A percentile compares a stretch with the other conserved stretches of the same genome.
phyloP scores from a whole-genome alignment of 2,329 filamentous ascomycete genomes.

The Beauveria caledonica region DNA sequence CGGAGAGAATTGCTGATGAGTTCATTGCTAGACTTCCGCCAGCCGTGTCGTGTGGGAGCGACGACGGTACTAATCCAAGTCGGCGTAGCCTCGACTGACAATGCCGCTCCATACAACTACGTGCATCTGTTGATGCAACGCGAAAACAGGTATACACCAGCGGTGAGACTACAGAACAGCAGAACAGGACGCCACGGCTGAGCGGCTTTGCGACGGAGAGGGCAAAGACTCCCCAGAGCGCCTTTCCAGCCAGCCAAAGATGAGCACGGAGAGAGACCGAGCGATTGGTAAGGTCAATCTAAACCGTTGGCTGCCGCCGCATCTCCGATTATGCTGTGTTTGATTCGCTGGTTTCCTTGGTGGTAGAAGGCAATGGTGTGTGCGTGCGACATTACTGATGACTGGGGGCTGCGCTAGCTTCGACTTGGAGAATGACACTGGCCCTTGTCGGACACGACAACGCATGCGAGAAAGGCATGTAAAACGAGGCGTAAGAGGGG shows the following conservation, averaged over 20 bases:
- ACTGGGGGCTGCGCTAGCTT: not conserved
- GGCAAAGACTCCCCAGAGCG: not conserved
- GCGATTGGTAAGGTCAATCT: conserved; percentile 10
- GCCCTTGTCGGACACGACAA: no score
- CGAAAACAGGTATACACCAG: not conserved
- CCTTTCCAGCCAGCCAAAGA: not conserved
- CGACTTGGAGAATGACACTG: not conserved
- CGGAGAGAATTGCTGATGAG: not conserved
- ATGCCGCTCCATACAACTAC: not conserved
- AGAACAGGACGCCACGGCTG: conserved; percentile 1
- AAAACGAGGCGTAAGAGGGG: no score
- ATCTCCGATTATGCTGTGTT: conserved; percentile 5
- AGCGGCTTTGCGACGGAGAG: conserved; percentile 6
- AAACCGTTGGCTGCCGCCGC: conserved; percentile 1
- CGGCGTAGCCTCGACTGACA: conserved; percentile 6
- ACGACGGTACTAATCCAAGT: not conserved
- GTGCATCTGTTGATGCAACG: not conserved
- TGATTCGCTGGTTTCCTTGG: not conserved
- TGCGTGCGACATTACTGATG: not conserved
- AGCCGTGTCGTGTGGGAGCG: not conserved
- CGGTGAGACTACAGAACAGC: not conserved
- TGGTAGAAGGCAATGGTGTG: not conserved
- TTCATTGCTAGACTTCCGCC: not conserved
- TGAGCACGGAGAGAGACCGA: conserved; percentile 6
- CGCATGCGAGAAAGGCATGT: no score